phyloP scores from a whole-genome alignment of 129 eudicot species.

The Centrapalus pauciflorus region DNA sequence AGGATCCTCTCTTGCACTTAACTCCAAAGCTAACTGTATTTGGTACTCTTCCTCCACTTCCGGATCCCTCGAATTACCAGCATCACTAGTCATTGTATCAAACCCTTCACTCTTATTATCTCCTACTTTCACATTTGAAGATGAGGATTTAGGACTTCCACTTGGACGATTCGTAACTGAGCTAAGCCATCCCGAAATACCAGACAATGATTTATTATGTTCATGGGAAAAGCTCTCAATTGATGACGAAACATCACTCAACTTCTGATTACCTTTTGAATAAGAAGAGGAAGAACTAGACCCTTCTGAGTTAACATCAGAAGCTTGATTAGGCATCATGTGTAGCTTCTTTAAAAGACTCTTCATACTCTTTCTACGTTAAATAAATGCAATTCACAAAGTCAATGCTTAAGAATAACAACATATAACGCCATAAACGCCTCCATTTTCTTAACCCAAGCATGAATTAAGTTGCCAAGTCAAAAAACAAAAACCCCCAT shows the following conservation, averaged over 20 bases:
- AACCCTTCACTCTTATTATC: slow-evolving; percentile 46
- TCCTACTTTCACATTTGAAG: slow-evolving; percentile 36
- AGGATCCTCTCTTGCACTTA: slow-evolving; percentile 96
- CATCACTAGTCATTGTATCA: slow-evolving; percentile 49
- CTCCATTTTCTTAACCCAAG: slow-evolving; percentile 63
- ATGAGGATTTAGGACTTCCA: slow-evolving; percentile 58
- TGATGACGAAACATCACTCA: slow-evolving; percentile 43
- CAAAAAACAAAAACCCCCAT: neutral
- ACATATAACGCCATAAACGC: slow-evolving; percentile 37
- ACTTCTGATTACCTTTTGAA: slow-evolving; percentile 40
- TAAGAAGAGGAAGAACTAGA: slow-evolving; percentile 62
- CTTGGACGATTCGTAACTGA: slow-evolving; percentile 56
- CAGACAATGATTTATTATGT: slow-evolving; percentile 48
- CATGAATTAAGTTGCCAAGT: slow-evolving; percentile 13
- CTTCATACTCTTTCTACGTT: slow-evolving; percentile 49
- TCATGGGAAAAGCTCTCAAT: slow-evolving; percentile 36
- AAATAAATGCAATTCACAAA: slow-evolving; percentile 6
- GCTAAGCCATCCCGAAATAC: slow-evolving; percentile 72
- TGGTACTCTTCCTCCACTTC: slow-evolving; percentile 80
- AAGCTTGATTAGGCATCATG: slow-evolving; percentile 49
- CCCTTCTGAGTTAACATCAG: slow-evolving; percentile 53
- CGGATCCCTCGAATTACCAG: slow-evolving; percentile 50
- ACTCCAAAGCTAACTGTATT: slow-evolving; percentile 72
- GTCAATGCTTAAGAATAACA: slow-evolving; percentile 28
- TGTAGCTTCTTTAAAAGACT: slow-evolving; percentile 77